Evolutionary conservation across 768 basidiomycete genomes (phyloP), one percentile per base, ranked within the genome.

Genomic region (Pulveroboletus sp.): DNA sequence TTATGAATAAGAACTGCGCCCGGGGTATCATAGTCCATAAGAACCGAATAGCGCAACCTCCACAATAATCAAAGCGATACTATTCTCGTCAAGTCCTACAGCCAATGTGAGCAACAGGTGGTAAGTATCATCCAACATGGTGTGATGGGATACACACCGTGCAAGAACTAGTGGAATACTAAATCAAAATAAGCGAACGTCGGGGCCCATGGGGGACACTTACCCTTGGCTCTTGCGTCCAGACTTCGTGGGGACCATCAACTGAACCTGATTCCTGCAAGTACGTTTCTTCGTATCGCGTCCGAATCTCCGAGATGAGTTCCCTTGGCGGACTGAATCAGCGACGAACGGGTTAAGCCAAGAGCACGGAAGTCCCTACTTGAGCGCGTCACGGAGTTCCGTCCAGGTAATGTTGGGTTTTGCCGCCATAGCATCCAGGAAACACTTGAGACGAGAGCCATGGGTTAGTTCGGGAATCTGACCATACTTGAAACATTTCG

Each of bases 211-310:
- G 49, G 10, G 8, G 19, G 21, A 27, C 13, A 46, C 62, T 62
- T 32, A 64, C 62, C 23, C 57, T 59, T 9, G 62, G 62, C 12
- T 46, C 43, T 38, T 63, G 63, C 11, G 20, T 13, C 38, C 55
- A 55, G 16, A 5, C 5, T 16, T 31, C 24, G 24, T 32, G 36
- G 16, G 43, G 12, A 29, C 6, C 16, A 6, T 47, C 29, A 12
- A 17, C 50, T 21, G 33, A 20, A 14, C 5, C 16, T 16, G 23
- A 19, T 1, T 31, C 37, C 16, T 20, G 37, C 20, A 27, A 5
- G 14, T 9, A 48, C 8, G n/a, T 27, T 42, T 45, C 46, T 38
- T 61, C 53, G 5, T 55, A 61, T 16, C 31, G 41, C 12, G 4
- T 19, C 19, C 27, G 49, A 35, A 62, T 58, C n/a, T 53, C 56